These are phyloP conservation scores for Dipteronia dyeriana DNA, from an alignment of 345 rosid species.

Conservation along the genomic window DNA sequence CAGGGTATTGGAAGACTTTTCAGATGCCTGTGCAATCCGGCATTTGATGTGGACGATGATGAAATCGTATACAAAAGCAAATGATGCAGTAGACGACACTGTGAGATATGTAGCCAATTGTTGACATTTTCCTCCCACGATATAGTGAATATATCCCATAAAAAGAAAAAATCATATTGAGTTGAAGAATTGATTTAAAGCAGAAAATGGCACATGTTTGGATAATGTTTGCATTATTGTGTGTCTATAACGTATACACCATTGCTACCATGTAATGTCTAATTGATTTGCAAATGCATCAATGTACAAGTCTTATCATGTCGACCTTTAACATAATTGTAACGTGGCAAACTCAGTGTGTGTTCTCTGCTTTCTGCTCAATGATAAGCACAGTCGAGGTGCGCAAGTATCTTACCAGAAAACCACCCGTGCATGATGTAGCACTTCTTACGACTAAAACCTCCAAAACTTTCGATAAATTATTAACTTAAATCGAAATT, in stretches of 20 bases:
- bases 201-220: neutral
- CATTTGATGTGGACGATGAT: conserved; percentile 93
- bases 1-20: conserved; percentile 96
- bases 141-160: neutral
- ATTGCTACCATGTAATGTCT: neutral
- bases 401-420: too few species aligned
- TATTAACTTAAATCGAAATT: too few species aligned
- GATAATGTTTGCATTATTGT: neutral
- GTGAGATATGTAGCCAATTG: neutral
- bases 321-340: neutral
- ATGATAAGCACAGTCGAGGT: too few species aligned
- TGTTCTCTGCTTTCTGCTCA: too few species aligned
- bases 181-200: neutral
- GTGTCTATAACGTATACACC: neutral
- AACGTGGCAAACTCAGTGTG: too few species aligned
- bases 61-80: conserved; percentile 83
- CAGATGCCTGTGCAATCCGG: conserved; percentile 97
- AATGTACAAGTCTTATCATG: neutral
- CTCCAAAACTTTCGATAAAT: too few species aligned
- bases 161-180: neutral
- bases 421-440: too few species aligned
- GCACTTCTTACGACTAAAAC: too few species aligned
- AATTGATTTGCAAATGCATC: neutral
- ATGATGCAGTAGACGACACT: conserved; percentile 31
- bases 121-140: neutral